Percentiles rank a stretch among this genome's conserved stretches.
Evolutionary conservation across 371 early-diverging fungal species (phyloP).

Genomic region (Basidiobolus meristosporus): DNA sequence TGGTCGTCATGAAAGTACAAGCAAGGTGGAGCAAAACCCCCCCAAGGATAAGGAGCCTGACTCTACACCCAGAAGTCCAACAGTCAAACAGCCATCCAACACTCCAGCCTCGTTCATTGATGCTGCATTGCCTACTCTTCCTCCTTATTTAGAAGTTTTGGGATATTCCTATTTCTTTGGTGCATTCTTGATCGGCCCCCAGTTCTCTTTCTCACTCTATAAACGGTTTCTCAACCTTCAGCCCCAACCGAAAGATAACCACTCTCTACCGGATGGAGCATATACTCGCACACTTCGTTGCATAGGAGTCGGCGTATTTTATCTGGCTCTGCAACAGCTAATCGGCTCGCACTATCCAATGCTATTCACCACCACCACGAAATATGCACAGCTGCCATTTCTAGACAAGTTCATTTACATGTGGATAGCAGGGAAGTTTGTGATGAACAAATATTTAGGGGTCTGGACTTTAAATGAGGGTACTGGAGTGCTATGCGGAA

Average conservation of each 20-base stretch:
- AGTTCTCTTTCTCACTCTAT: conserved; percentile 51
- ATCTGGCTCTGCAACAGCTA: conserved; percentile 25
- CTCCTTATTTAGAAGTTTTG: conserved; percentile 20
- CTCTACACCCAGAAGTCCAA: background rate
- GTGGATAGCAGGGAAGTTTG: conserved; percentile 4
- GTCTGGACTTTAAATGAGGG: conserved; percentile 51
- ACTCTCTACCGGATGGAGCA: conserved; percentile 4
- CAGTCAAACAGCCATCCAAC: conserved; percentile 1
- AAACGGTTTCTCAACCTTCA: background rate
- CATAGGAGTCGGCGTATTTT: conserved; percentile 20
- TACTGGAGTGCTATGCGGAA: conserved; percentile 32
- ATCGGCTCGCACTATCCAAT: conserved; percentile 23
- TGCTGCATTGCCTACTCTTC: conserved; percentile 14
- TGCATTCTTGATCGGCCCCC: conserved; percentile 51
- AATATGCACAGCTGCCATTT: conserved; percentile 16
- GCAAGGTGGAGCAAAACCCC: background rate
- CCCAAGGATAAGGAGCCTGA: background rate
- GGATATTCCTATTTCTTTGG: conserved; percentile 39
- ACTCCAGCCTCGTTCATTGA: conserved; percentile 13
- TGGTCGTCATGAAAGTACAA: conserved; percentile 9
- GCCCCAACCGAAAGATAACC: background rate
- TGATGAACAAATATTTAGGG: conserved; percentile 28
- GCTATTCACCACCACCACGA: conserved; percentile 20
- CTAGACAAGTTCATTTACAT: conserved; percentile 17
- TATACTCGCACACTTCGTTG: conserved; percentile 18